phyloP scores from a whole-genome alignment of 2,329 filamentous ascomycete genomes.

The Zymoseptoria ardabiliae region DNA sequence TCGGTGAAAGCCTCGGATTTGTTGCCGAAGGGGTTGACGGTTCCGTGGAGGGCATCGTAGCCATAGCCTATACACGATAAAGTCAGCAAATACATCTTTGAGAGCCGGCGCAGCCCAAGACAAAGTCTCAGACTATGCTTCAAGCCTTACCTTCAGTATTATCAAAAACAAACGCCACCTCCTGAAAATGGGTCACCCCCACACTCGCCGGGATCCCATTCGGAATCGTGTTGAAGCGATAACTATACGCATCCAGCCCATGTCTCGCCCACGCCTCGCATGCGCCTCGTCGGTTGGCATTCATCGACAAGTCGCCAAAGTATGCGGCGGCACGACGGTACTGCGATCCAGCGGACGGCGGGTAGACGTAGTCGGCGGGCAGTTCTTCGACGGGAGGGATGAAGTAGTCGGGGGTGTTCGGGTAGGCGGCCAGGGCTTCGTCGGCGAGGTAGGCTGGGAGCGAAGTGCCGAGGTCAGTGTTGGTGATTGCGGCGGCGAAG shows the following conservation, averaged over 20 bases:
- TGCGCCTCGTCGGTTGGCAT: constrained; percentile 48
- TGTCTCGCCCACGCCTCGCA: constrained; percentile 46
- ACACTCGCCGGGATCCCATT: constrained; percentile 37
- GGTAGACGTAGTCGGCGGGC: constrained; percentile 33
- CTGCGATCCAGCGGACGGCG: constrained; percentile 37
- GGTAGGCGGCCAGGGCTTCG: constrained; percentile 45
- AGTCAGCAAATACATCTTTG: too few species aligned
- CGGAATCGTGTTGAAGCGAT: constrained; percentile 53
- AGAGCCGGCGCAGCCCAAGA: too few species aligned
- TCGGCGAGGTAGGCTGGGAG: constrained; percentile 23
- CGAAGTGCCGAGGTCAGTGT: constrained; percentile 16
- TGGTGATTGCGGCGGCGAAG: constrained; percentile 39
- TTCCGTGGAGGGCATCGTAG: constrained; percentile 29
- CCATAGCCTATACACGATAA: constrained; percentile 31
- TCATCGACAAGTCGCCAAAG: constrained; percentile 49
- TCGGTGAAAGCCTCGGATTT: constrained; percentile 33
- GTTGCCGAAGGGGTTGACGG: constrained; percentile 29
- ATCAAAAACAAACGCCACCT: constrained; percentile 35
- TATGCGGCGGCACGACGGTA: constrained; percentile 51
- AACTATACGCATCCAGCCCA: constrained; percentile 50
- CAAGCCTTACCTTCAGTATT: not conserved
- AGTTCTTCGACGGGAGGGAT: constrained; percentile 36
- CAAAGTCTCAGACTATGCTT: too few species aligned
- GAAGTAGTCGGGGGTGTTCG: constrained; percentile 43
- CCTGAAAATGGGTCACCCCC: constrained; percentile 49